Evolutionary conservation across 345 rosid species (phyloP).

Genomic region (Eucalyptus curtisii): DNA sequence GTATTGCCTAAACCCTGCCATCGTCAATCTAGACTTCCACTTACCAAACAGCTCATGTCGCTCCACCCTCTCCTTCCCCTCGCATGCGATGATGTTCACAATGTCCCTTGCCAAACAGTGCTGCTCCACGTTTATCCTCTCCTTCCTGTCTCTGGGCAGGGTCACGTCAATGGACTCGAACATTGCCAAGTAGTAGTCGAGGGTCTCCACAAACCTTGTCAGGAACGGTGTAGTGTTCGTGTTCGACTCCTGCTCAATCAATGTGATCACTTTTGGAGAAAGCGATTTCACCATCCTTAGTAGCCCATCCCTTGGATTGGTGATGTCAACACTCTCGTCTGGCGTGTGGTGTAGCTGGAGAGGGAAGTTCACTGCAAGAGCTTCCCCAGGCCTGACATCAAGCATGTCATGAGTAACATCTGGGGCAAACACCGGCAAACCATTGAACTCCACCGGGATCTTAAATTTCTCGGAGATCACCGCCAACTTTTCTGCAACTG

Average conservation of each 20-base stretch:
- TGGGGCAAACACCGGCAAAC: constrained; percentile 45
- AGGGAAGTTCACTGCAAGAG: constrained; percentile 56
- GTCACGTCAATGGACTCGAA: constrained; percentile 62
- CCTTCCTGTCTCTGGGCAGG: constrained; percentile 36
- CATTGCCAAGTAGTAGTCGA: constrained; percentile 56
- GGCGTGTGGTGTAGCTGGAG: constrained; percentile 72
- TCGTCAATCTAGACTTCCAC: constrained; percentile 69
- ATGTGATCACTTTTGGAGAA: constrained; percentile 46
- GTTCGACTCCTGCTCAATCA: constrained; percentile 74
- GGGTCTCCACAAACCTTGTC: constrained; percentile 43
- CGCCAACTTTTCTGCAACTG: constrained; percentile 32
- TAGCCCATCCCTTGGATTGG: constrained; percentile 64
- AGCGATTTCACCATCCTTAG: constrained; percentile 58
- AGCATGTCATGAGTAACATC: constrained; percentile 42
- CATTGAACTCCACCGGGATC: constrained; percentile 50
- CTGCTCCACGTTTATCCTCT: constrained; percentile 54
- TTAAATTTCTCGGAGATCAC: constrained; percentile 37
- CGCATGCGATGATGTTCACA: constrained; percentile 59
- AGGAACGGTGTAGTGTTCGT: constrained; percentile 66
- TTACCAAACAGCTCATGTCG: constrained; percentile 66
- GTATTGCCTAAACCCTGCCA: constrained; percentile 61
- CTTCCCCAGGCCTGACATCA: constrained; percentile 49
- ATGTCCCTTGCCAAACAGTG: constrained; percentile 72
- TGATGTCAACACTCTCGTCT: constrained; percentile 63
- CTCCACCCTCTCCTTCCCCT: constrained; percentile 63